A percentile compares a stretch with the other conserved stretches of the same genome.
Conservation (phyloP, 306 rosid genomes). For the Cucumis sativus region Cucumber_9930_V3 NC_026660.2:20318001-20318500, state of each 20-base stretch:
- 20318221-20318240: neutral
- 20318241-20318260: neutral
- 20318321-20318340: constrained; percentile 58
- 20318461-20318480: neutral
- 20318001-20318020: neutral
- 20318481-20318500: neutral
- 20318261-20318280: constrained; percentile 34
- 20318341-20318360: constrained; percentile 43
- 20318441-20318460: neutral
- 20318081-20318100: neutral
- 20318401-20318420: constrained; percentile 26
- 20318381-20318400: constrained; percentile 82
- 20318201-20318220: neutral
- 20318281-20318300: constrained; percentile 46
- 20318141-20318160: neutral
- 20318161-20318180: neutral
- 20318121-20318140: neutral
- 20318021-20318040: neutral
- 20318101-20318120: neutral
- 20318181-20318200: neutral
- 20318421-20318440: constrained; percentile 16
- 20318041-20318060: neutral
- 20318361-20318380: constrained; percentile 48
- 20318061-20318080: neutral
- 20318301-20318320: constrained; percentile 46